These are phyloP conservation scores for Talaromyces sp. DNA, from an alignment of 2,329 filamentous ascomycete species.

Conservation along the genomic window DNA sequence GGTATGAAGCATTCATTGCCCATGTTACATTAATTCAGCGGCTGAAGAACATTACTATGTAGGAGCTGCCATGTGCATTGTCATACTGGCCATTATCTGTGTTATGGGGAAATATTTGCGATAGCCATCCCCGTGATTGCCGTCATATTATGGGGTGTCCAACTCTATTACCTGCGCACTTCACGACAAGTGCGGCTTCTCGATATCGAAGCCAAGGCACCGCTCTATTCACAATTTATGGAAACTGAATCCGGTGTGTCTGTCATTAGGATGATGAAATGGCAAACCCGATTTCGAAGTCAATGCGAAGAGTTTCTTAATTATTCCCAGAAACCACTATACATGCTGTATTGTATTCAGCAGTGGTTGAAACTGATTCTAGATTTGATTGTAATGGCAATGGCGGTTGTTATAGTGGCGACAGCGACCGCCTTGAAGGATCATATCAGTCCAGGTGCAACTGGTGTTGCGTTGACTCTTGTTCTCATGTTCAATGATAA, in stretches of 20 bases:
- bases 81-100: slow-evolving; percentile 47
- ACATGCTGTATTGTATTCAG: slow-evolving; percentile 54
- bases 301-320: slow-evolving; percentile 49
- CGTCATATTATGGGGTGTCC: slow-evolving; percentile 45
- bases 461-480: slow-evolving; percentile 52
- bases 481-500: slow-evolving; percentile 50
- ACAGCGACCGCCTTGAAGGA: slow-evolving; percentile 43
- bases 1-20: background rate
- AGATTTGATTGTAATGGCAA: slow-evolving; percentile 45
- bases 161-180: slow-evolving; percentile 56
- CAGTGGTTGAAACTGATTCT: slow-evolving; percentile 53
- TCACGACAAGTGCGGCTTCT: slow-evolving; percentile 57
- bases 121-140: slow-evolving; percentile 49
- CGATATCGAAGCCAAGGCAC: slow-evolving; percentile 58
- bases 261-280: slow-evolving; percentile 53
- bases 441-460: slow-evolving; percentile 43
- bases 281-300: slow-evolving; percentile 40
- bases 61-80: slow-evolving; percentile 27
- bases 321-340: slow-evolving; percentile 52
- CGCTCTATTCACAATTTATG: slow-evolving; percentile 55
- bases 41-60: background rate
- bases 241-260: slow-evolving; percentile 52
- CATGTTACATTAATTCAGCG: background rate
- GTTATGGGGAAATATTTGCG: slow-evolving; percentile 44
- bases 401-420: slow-evolving; percentile 47